Base-by-base conservation (phyloP, 257 asterid genomes). In the Plectranthus barbatus region DNA sequence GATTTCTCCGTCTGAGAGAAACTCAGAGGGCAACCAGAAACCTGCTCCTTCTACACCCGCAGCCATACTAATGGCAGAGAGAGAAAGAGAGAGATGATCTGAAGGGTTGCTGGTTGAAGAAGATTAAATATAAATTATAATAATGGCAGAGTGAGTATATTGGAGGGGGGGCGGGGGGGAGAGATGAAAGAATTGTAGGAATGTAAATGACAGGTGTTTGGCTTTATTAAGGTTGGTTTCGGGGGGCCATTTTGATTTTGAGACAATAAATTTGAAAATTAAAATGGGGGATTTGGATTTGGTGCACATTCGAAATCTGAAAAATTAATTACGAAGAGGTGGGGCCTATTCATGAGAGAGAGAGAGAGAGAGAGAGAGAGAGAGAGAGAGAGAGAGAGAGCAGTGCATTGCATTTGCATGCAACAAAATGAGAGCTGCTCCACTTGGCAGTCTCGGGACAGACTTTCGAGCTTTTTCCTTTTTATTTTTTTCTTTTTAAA, bases 21-120 rank as follows among this genome's bases (percentile, higher is more conserved):
- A 80, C 82, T 88, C 94, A 1, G 96, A 41, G 0, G 94, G 94
- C 50, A 88, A 46, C 84, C 89, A 81, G 72, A 78, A 83, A 46
- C 79, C 90, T 1, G 70, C 71, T 56, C 54, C 80, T 34, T 79
- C 83, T 29, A 45, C 62, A 51, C 66, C 62, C 15, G 26, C 33
- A 26, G 77, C 80, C 91, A 86, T 86, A 18, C 42, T 15, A 37
- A 20, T 0, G 24, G 11, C 0, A 3, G 3, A 2, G 4, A 15
- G 57, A 17, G 69, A 5, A 1, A 21, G 4, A 14, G 9, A 33
- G 4, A 15, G 18, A 65, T 2, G 48, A 6, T 19, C 64, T 45
- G 61, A 31, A 19, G 1, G 52, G 36, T 82, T 85, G 90, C 94
- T 74, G 83, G 40, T 39, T n/a, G 74, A 39, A 49, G 74, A 81